Percentiles rank a stretch among this genome's conserved stretches.
Conservation (phyloP, 2,329 filamentous ascomycete species). For the Colletotrichum sansevieriae region DNA sequence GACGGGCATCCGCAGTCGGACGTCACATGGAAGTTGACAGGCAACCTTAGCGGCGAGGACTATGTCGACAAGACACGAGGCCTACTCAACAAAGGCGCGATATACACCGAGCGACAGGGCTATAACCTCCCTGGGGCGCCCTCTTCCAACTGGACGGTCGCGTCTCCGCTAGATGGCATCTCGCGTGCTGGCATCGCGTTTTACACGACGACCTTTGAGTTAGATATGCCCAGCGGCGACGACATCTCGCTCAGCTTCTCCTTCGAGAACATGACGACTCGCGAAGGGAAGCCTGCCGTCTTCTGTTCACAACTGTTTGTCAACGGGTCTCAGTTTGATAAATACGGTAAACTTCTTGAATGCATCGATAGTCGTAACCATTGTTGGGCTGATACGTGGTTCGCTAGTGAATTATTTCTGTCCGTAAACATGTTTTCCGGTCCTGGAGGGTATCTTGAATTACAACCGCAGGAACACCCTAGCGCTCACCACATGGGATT, state of each 20-base stretch:
- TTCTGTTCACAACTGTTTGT: constrained; percentile 75
- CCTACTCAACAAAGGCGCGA: constrained; percentile 71
- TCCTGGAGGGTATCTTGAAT: constrained; percentile 76
- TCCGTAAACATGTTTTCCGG: constrained; percentile 75
- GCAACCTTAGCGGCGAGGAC: constrained; percentile 70
- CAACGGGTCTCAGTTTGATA: constrained; percentile 77
- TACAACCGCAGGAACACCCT: constrained; percentile 77
- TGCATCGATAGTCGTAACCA: too few relatives aligned
- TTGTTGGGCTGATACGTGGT: not conserved
- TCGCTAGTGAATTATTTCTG: constrained; percentile 70
- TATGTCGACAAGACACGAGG: constrained; percentile 68
- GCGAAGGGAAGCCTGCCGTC: constrained; percentile 8
- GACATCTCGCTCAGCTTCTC: constrained; percentile 70
- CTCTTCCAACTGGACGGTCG: constrained; percentile 54
- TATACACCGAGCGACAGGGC: constrained; percentile 69
- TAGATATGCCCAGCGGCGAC: constrained; percentile 65
- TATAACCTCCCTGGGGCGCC: constrained; percentile 53
- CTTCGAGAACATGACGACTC: constrained; percentile 60
- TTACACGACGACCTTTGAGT: constrained; percentile 66
- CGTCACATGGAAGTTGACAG: constrained; percentile 72
- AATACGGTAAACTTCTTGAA: constrained; percentile 43
- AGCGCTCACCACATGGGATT: constrained; percentile 74
- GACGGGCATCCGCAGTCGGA: constrained; percentile 58
- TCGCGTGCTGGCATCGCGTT: constrained; percentile 64
- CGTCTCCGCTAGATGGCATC: constrained; percentile 58